Percentiles rank a stretch among this genome's conserved stretches.
Evolutionary conservation across 495 filamentous ascomycete genomes (phyloP).

Genomic region (Halenospora varia): DNA sequence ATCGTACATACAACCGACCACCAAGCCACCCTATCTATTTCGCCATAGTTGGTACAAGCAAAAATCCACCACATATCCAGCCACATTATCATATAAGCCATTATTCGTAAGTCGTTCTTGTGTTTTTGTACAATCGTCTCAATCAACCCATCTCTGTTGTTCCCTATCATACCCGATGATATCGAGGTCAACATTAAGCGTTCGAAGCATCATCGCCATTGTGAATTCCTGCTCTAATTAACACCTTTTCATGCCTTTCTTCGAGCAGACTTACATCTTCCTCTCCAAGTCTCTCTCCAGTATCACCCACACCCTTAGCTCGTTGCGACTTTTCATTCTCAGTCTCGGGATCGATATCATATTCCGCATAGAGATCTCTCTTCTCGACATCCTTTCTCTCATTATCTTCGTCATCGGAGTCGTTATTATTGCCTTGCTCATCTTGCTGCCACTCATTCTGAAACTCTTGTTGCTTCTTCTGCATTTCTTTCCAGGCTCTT

Average conservation of each 20-base stretch:
- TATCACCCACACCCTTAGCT: constrained; percentile 18
- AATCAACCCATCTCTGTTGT: constrained; percentile 49
- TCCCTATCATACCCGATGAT: constrained; percentile 59
- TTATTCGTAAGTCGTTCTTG: not conserved
- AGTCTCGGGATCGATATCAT: constrained; percentile 21
- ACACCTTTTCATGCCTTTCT: not conserved
- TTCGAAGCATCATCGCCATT: constrained; percentile 69
- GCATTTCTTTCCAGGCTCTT: constrained; percentile 42
- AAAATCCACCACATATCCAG: not conserved
- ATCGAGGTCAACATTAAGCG: constrained; percentile 58
- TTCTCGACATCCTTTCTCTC: constrained; percentile 34
- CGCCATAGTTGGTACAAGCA: no score
- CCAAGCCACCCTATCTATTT: no score
- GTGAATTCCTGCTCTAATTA: constrained; percentile 51
- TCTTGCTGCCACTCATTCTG: constrained; percentile 26
- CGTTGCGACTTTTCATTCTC: constrained; percentile 27
- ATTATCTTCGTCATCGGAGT: constrained; percentile 27
- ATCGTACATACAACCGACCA: no score
- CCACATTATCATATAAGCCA: not conserved
- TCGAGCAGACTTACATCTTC: constrained; percentile 18
- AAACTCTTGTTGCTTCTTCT: constrained; percentile 35
- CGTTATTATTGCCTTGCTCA: constrained; percentile 18
- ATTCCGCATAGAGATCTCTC: constrained; percentile 29
- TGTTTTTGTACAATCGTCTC: no score
- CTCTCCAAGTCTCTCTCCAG: constrained; percentile 21